Evolutionary conservation across 495 filamentous ascomycete genomes (phyloP).

Genomic region (Poronia punctata): DNA sequence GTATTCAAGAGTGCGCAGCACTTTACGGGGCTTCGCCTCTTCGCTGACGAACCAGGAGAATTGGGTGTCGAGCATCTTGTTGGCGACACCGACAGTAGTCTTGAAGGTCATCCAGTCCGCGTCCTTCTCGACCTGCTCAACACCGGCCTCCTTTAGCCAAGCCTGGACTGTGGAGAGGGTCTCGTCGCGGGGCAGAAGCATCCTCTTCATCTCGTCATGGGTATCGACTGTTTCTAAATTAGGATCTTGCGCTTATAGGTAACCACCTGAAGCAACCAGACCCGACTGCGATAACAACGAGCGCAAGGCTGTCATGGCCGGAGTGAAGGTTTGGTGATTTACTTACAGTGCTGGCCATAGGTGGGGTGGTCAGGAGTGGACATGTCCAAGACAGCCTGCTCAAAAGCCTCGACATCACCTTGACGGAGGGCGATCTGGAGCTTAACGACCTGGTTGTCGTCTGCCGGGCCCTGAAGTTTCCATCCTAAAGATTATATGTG

Average conservation of each 20-base stretch:
- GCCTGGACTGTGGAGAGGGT: conserved; percentile 29
- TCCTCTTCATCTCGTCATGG: conserved; percentile 38
- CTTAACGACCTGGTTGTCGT: conserved; percentile 11
- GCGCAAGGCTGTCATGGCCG: too few relatives aligned
- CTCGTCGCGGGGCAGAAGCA: conserved; percentile 36
- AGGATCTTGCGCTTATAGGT: too few relatives aligned
- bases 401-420: conserved; percentile 44
- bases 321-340: not conserved
- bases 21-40: conserved; percentile 15
- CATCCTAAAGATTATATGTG: conserved; percentile 10
- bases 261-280: too few relatives aligned
- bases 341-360: conserved; percentile 50
- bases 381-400: conserved; percentile 51
- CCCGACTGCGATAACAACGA: too few relatives aligned
- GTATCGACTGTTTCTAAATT: too few relatives aligned
- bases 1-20: conserved; percentile 49
- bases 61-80: conserved; percentile 43
- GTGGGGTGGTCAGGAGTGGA: conserved; percentile 49
- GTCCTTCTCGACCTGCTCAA: conserved; percentile 34
- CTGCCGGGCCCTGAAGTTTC: conserved; percentile 13
- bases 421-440: conserved; percentile 46
- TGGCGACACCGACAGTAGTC: conserved; percentile 40
- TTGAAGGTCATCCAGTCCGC: conserved; percentile 46
- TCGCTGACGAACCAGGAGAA: conserved; percentile 42
- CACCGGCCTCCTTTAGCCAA: conserved; percentile 40